These are phyloP conservation scores for Amanita bisporigera DNA, from an alignment of 1,284 basidiomycete species.

Conservation along the genomic window DNA sequence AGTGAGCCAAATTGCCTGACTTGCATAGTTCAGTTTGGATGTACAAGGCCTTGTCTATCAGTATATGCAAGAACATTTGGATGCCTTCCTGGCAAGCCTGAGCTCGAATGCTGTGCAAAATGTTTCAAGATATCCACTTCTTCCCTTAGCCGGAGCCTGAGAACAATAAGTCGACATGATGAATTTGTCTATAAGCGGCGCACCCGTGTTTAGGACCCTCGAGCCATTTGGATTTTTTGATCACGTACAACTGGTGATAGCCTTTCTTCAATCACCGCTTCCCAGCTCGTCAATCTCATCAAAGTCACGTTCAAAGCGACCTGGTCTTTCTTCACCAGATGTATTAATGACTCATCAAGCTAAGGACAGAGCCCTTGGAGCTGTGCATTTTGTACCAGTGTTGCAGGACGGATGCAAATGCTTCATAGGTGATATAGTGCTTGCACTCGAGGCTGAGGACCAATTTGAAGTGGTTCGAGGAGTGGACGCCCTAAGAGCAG, in stretches of 20 bases:
- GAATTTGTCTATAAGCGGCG: slow-evolving; percentile 37
- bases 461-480: slow-evolving; percentile 60
- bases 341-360: slow-evolving; percentile 42
- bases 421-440: slow-evolving; percentile 46
- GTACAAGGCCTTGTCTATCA: slow-evolving; percentile 87
- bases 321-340: slow-evolving; percentile 53
- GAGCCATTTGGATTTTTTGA: slow-evolving; percentile 95
- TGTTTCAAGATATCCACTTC: slow-evolving; percentile 94
- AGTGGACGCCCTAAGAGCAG: slow-evolving; percentile 52
- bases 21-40: slow-evolving; percentile 97
- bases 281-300: slow-evolving; percentile 85
- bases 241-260: slow-evolving; percentile 72
- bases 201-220: slow-evolving; percentile 92
- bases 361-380: slow-evolving; percentile 25
- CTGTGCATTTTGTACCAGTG: slow-evolving; percentile 21
- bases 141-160: slow-evolving; percentile 87
- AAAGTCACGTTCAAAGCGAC: slow-evolving; percentile 81
- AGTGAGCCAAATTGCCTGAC: slow-evolving; percentile 89
- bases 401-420: slow-evolving; percentile 31
- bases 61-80: slow-evolving; percentile 90
- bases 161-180: slow-evolving; percentile 24
- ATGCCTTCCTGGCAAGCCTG: slow-evolving; percentile 49
- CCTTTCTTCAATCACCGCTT: slow-evolving; percentile 75
- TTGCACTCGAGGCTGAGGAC: slow-evolving; percentile 53
- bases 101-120: slow-evolving; percentile 55